Evolutionary conservation across 495 filamentous ascomycete genomes (phyloP).

Genomic region (Neurospora cerealis): DNA sequence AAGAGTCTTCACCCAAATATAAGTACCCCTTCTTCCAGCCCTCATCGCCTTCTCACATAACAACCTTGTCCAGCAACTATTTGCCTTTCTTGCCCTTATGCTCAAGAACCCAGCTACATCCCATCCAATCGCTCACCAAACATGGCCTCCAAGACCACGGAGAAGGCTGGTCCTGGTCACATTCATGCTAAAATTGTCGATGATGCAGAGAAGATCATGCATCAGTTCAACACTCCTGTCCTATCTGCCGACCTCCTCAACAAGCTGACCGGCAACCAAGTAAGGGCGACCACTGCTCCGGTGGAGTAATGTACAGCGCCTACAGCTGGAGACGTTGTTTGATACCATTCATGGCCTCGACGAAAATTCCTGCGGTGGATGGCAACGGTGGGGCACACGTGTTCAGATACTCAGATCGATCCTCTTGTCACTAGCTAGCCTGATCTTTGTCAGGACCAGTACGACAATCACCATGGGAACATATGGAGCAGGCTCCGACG

Average conservation of each 20-base stretch:
- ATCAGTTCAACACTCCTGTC: not conserved
- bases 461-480: not conserved
- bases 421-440: not conserved
- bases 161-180: rapidly evolving
- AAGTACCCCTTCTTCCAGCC: not conserved
- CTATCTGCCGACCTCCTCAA: not conserved
- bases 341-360: not conserved
- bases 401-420: not conserved
- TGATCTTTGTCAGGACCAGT: not conserved
- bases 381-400: not conserved
- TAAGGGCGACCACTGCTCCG: too few species aligned
- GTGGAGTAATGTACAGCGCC: not conserved
- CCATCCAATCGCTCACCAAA: not conserved
- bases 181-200: rapidly evolving
- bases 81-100: not conserved
- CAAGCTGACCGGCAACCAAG: too few species aligned
- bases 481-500: rapidly evolving
- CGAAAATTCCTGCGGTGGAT: not conserved
- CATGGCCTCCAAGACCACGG: not conserved
- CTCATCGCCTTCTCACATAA: not conserved
- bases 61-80: not conserved
- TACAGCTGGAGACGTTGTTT: not conserved
- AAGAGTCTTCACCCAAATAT: not conserved
- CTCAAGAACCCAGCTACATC: not conserved
- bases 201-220: not conserved